Evolutionary conservation across 2,329 filamentous ascomycete species (phyloP).

Genomic region (Talaromyces piceae): DNA sequence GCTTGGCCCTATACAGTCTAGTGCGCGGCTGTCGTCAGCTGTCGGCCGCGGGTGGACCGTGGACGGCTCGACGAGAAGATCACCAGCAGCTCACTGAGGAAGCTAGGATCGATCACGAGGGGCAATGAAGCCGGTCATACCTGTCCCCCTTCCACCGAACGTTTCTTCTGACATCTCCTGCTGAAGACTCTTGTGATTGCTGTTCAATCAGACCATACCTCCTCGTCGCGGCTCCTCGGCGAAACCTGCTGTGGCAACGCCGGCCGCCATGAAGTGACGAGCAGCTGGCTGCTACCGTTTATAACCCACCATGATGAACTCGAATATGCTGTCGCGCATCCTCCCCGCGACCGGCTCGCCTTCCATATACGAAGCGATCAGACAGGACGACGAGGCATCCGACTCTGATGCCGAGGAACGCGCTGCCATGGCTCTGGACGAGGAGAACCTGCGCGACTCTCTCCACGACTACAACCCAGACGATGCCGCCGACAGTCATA

Average conservation of each 20-base stretch:
- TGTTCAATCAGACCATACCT: background rate
- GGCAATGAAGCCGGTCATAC: background rate
- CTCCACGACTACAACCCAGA: conserved; percentile 53
- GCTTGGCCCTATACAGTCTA: background rate
- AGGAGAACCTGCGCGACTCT: conserved; percentile 42
- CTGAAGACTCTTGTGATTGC: background rate
- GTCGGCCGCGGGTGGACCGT: background rate
- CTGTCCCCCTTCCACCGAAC: background rate
- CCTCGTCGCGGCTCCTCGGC: background rate
- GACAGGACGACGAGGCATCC: conserved; percentile 39
- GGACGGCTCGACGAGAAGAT: background rate
- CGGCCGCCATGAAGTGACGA: conserved; percentile 7
- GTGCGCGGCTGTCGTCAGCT: background rate
- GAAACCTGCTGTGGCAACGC: background rate
- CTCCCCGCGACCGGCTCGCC: conserved; percentile 44
- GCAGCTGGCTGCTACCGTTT: background rate
- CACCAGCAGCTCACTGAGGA: background rate
- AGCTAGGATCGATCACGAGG: conserved; percentile 1
- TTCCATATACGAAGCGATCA: conserved; percentile 43
- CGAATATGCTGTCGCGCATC: conserved; percentile 35
- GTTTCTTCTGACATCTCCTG: background rate
- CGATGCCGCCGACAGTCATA: conserved; percentile 43
- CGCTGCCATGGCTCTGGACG: conserved; percentile 43
- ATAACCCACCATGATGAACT: conserved; percentile 33
- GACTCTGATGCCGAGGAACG: conserved; percentile 41